Percentiles rank a stretch among this genome's conserved stretches.
Evolutionary conservation across 2,329 filamentous ascomycete species (phyloP).

Genomic region (Gaeumannomyces tritici): DNA sequence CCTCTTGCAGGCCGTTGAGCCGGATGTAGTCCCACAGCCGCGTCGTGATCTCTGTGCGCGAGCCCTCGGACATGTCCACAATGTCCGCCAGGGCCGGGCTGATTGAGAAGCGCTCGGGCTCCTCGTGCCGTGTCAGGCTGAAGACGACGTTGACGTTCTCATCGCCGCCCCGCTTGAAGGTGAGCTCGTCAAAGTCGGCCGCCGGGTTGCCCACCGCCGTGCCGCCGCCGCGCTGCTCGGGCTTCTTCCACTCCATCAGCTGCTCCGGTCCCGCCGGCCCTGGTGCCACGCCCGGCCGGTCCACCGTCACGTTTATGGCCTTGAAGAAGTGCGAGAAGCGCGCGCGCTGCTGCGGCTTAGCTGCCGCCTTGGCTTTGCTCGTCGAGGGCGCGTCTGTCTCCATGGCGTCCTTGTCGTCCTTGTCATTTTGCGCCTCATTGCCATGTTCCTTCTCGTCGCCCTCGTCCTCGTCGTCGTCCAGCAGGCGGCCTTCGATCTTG

Average conservation of each 20-base stretch:
- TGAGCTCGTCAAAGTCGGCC: constrained; percentile 79
- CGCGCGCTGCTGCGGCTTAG: constrained; percentile 20
- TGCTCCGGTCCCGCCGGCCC: constrained; percentile 34
- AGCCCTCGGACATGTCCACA: constrained; percentile 78
- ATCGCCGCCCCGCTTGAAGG: constrained; percentile 85
- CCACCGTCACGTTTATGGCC: constrained; percentile 65
- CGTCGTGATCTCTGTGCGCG: constrained; percentile 79
- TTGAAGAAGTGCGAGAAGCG: constrained; percentile 76
- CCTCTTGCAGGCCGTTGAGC: constrained; percentile 76
- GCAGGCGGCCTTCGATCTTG: constrained; percentile 79
- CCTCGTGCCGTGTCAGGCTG: constrained; percentile 76
- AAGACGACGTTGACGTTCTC: constrained; percentile 88
- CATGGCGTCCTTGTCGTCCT: constrained; percentile 42
- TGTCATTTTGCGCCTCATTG: constrained; percentile 25
- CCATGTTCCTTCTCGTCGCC: constrained; percentile 47
- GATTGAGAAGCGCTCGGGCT: constrained; percentile 73
- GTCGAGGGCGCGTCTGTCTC: constrained; percentile 42
- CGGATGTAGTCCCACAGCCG: constrained; percentile 94
- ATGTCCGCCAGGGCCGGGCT: constrained; percentile 74
- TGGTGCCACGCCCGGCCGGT: constrained; percentile 30
- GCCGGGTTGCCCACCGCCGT: constrained; percentile 40
- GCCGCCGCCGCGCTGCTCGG: constrained; percentile 39
- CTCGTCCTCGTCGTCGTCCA: constrained; percentile 49
- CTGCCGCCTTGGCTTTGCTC: constrained; percentile 19
- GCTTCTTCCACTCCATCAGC: constrained; percentile 79